Evolutionary conservation across 306 rosid genomes (phyloP), one percentile per base, ranked within the genome.

Genomic region (Betula pendula): DNA sequence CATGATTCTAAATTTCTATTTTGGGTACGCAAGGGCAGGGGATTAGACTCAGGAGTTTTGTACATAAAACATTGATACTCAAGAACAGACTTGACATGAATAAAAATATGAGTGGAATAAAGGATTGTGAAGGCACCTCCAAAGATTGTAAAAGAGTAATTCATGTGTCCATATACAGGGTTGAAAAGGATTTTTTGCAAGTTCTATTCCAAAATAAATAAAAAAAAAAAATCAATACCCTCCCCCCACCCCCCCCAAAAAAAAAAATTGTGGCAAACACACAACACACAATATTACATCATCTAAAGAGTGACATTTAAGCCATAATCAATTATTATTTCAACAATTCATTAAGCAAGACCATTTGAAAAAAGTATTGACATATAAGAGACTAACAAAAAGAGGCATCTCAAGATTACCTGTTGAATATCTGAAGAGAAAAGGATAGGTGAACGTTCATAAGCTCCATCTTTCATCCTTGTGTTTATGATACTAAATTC

Each of bases 341-440:
- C 19, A 48, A 48, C 52, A 48, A 48, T 48, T 12, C 17, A 13
- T 48, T 48, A 48, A 59, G 35, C 35, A 25, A 59, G 66, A 59
- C 40, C 66, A 10, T 59, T 12, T 59, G 5, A 27, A 25, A 25
- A 27, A 60, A 27, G 12, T 29, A 55, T 0, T 0, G n/a, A 4
- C 40, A 38, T 55, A 35, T 68, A 74, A 44, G 48, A 58, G 52
- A 51, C 50, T 47, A 35, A 62, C 62, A 56, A 47, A 33, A 25
- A 67, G 40, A 66, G 53, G 59, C 27, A 35, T 44, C 13, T 59
- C 71, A 75, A 75, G 77, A 81, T 79, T 88, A 88, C 99, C 99
- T 88, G 91, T 81, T 91, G 92, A 82, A 92, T 72, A 82, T 96
- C 99, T 68, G 87, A 77, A 79, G 86, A 85, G 92, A 96, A 91